phyloP scores from a whole-genome alignment of 2,329 filamentous ascomycete species.

The Trichoderma atrobrunneum region DNA sequence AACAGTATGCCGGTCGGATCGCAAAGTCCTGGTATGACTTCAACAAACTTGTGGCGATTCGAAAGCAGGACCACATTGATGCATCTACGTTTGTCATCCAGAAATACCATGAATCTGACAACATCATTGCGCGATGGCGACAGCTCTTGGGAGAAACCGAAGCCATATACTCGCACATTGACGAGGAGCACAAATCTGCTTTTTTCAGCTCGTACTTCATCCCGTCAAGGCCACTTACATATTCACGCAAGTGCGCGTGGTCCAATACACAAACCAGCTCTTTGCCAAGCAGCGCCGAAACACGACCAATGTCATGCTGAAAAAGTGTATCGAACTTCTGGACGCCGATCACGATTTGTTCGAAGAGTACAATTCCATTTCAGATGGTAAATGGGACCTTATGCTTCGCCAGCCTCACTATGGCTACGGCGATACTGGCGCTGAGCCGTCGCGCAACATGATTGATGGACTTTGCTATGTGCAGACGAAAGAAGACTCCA shows the following conservation, averaged over 20 bases:
- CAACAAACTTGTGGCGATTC: constrained; percentile 46
- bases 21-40: constrained; percentile 53
- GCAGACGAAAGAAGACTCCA: constrained; percentile 47
- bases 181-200: constrained; percentile 44
- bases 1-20: constrained; percentile 43
- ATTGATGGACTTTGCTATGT: constrained; percentile 53
- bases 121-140: constrained; percentile 52
- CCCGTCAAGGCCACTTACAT: constrained; percentile 57
- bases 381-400: constrained; percentile 55
- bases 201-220: constrained; percentile 62
- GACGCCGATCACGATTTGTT: constrained; percentile 50
- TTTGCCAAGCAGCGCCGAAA: constrained; percentile 57
- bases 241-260: constrained; percentile 48
- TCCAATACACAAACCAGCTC: constrained; percentile 48
- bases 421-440: constrained; percentile 38
- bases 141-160: constrained; percentile 44
- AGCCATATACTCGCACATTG: constrained; percentile 43
- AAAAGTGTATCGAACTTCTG: constrained; percentile 49
- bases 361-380: constrained; percentile 49
- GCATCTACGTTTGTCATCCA: constrained; percentile 54
- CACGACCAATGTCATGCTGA: constrained; percentile 50
- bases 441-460: constrained; percentile 50
- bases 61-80: constrained; percentile 61
- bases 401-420: constrained; percentile 51
- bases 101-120: constrained; percentile 60